Percentiles rank a stretch among this genome's conserved stretches.
Conservation (phyloP, 1,139 yeast genomes). For the Candida tunisiensis region DNA sequence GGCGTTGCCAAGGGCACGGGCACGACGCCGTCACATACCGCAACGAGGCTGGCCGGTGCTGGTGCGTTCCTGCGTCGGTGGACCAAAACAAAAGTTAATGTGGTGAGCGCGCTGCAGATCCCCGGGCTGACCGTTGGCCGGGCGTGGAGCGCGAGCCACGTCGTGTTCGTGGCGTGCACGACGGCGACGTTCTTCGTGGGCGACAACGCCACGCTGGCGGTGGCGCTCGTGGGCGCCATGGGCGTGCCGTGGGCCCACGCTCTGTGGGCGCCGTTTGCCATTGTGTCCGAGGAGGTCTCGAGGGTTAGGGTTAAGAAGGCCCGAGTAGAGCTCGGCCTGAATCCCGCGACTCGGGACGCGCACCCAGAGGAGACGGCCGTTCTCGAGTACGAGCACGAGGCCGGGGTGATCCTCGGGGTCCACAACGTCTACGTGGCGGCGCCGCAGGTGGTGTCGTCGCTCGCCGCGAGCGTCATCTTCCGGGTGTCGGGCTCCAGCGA, state of each 20-base stretch:
- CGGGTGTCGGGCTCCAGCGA: conserved; percentile 3
- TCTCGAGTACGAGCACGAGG: conserved; percentile 23
- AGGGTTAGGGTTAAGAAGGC: conserved; percentile 25
- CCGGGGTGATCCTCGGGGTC: conserved; percentile 30
- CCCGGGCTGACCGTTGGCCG: conserved; percentile 17
- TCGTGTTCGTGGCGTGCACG: conserved; percentile 24
- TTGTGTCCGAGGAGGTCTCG: conserved; percentile 31
- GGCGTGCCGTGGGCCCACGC: conserved; percentile 37
- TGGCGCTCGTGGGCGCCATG: conserved; percentile 24
- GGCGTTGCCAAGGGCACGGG: too few relatives aligned
- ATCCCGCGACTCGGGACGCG: neutral
- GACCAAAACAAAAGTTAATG: too few relatives aligned
- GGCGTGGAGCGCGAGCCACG: conserved; percentile 27
- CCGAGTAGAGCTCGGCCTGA: too few relatives aligned
- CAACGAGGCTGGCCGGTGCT: too few relatives aligned
- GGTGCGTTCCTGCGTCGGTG: neutral
- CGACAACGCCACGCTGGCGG: conserved; percentile 21
- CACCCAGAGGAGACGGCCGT: neutral
- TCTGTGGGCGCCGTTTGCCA: conserved; percentile 34
- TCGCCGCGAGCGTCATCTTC: conserved; percentile 25
- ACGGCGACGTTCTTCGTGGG: conserved; percentile 25
- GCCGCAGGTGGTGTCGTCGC: conserved; percentile 30
- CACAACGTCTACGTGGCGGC: conserved; percentile 33
- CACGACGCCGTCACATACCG: too few relatives aligned
- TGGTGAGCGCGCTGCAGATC: too few relatives aligned